Percentiles rank a stretch among this genome's conserved stretches.
These are phyloP conservation scores for Saccharomycopsis fodiens DNA, from an alignment of 805 yeast genomes.

Conservation along the genomic window DNA sequence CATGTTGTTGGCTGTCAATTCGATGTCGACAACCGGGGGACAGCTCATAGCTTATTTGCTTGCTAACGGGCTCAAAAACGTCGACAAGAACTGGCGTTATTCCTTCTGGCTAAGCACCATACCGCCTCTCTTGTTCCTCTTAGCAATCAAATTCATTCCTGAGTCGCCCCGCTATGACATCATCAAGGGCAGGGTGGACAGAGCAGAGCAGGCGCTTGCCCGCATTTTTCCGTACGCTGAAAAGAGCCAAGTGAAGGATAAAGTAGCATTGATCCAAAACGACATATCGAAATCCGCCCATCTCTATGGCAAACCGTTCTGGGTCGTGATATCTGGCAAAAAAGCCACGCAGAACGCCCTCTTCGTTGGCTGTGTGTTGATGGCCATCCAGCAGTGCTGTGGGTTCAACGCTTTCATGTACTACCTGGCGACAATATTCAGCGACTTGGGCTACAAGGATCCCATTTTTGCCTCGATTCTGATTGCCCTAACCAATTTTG, in stretches of 20 bases:
- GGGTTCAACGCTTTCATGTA: conserved; percentile 60
- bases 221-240: conserved; percentile 37
- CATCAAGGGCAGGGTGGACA: conserved; percentile 26
- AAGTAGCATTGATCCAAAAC: conserved; percentile 40
- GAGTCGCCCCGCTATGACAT: conserved; percentile 43
- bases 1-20: conserved; percentile 31
- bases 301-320: conserved; percentile 30
- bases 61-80: conserved; percentile 28
- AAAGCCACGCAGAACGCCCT: conserved; percentile 32
- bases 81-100: conserved; percentile 31
- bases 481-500: conserved; percentile 48
- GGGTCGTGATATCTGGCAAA: conserved; percentile 20
- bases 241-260: conserved; percentile 36
- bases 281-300: conserved; percentile 32
- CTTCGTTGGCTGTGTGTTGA: conserved; percentile 41
- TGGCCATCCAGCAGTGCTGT: conserved; percentile 52
- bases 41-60: conserved; percentile 39
- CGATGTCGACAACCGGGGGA: conserved; percentile 41
- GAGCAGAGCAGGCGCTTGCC: conserved; percentile 37
- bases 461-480: conserved; percentile 50
- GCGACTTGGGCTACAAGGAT: conserved; percentile 41
- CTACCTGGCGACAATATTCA: conserved; percentile 51
- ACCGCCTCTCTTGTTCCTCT: conserved; percentile 35
- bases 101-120: conserved; percentile 33
- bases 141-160: conserved; percentile 37